Conservation (phyloP, 768 basidiomycete species). For the Amanita muscaria region DNA sequence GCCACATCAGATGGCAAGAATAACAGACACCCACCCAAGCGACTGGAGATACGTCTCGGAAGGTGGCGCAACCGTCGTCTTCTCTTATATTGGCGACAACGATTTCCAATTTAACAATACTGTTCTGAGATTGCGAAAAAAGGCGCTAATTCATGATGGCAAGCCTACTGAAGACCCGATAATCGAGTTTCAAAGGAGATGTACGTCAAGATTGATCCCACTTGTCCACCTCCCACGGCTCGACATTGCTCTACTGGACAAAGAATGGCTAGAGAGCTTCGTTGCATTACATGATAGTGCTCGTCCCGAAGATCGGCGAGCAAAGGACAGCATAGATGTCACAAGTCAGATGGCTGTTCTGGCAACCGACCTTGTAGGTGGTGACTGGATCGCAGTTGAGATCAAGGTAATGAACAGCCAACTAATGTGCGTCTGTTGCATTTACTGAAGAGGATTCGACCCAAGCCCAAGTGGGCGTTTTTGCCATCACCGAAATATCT, state of each 20-base stretch:
- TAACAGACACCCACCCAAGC: conserved; percentile 28
- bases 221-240: conserved; percentile 48
- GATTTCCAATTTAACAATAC: conserved; percentile 48
- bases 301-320: conserved; percentile 50
- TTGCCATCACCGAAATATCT: conserved; percentile 58
- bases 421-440: not conserved
- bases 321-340: conserved; percentile 52
- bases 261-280: conserved; percentile 54
- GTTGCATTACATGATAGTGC: conserved; percentile 32
- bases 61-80: conserved; percentile 88
- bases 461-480: conserved; percentile 96
- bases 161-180: conserved; percentile 28
- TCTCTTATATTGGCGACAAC: conserved; percentile 73
- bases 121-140: conserved; percentile 74
- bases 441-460: not conserved
- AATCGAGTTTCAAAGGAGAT: conserved; percentile 49
- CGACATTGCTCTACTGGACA: conserved; percentile 37
- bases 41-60: conserved; percentile 87
- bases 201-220: conserved; percentile 63
- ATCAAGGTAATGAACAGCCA: conserved; percentile 62
- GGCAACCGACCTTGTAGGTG: conserved; percentile 73
- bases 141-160: conserved; percentile 4
- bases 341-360: conserved; percentile 50
- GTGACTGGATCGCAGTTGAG: conserved; percentile 64
- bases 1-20: no score